Conservation (phyloP, 2,329 filamentous ascomycete species). For the Diaporthe ampelina region DNA sequence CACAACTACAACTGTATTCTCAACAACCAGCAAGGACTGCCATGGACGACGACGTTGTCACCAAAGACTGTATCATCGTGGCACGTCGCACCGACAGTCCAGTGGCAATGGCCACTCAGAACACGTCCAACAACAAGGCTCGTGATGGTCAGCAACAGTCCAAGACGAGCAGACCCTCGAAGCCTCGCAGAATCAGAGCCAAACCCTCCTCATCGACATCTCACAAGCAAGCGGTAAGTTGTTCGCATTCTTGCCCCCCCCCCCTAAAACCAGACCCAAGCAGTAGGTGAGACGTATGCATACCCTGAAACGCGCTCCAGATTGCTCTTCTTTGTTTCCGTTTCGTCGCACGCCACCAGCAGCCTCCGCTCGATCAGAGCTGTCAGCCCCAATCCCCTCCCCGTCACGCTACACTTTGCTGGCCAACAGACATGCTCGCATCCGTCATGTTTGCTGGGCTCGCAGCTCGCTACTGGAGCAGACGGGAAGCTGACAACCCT, state of each 20-base stretch:
- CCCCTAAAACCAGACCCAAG: too few species aligned
- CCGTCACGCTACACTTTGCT: neutral
- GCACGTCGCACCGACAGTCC: neutral
- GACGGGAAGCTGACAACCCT: neutral
- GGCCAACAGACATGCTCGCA: too few species aligned
- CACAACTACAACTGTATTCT: neutral
- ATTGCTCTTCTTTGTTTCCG: neutral
- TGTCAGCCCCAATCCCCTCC: too few species aligned
- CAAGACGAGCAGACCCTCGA: neutral
- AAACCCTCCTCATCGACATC: neutral
- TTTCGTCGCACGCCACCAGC: too few species aligned
- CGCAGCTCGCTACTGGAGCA: neutral
- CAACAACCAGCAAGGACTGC: neutral
- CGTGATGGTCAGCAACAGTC: neutral
- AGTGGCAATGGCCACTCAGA: neutral
- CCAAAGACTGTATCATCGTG: neutral
- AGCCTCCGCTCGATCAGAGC: neutral
- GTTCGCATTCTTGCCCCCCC: neutral
- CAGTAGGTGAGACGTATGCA: neutral
- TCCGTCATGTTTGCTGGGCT: neutral
- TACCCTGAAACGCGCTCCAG: neutral
- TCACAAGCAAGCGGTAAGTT: neutral
- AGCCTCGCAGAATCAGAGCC: neutral
- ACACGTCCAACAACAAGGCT: neutral
- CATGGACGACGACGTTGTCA: neutral